A percentile compares a stretch with the other conserved stretches of the same genome.
Conservation (phyloP, 129 eudicot genomes). For the Tagetes erecta region DNA sequence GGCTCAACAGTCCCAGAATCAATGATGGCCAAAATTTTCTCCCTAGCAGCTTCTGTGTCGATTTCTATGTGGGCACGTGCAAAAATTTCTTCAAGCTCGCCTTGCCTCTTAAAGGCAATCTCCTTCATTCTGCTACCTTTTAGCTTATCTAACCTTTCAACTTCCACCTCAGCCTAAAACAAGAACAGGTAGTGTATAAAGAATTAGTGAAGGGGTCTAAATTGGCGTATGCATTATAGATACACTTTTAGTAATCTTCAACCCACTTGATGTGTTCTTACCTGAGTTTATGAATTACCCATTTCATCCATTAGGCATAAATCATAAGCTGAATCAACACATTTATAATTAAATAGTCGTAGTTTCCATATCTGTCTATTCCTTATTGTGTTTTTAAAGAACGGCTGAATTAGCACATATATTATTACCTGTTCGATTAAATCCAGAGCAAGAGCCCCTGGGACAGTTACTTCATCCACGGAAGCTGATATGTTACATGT, state of each 20-base stretch:
- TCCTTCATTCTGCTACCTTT: slow-evolving; percentile 98
- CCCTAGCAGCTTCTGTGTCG: slow-evolving; percentile 79
- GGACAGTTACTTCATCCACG: slow-evolving; percentile 78
- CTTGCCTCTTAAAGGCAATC: slow-evolving; percentile 88
- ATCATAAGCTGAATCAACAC: neutral
- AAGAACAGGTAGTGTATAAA: slow-evolving; percentile 4
- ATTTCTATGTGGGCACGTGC: slow-evolving; percentile 86
- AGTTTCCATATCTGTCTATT: neutral
- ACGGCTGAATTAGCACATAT: neutral
- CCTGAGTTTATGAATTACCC: neutral
- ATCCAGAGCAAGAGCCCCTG: slow-evolving; percentile 93
- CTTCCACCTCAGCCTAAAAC: slow-evolving; percentile 89
- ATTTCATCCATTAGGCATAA: neutral
- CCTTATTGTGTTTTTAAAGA: slow-evolving; percentile 4
- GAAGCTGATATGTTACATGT: slow-evolving; percentile 85
- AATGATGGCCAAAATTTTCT: slow-evolving; percentile 70
- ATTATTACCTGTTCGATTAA: slow-evolving; percentile 80
- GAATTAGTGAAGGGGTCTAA: neutral
- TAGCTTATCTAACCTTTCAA: slow-evolving; percentile 87
- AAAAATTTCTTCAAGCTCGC: slow-evolving; percentile 86
- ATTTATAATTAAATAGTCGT: neutral
- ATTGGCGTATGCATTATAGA: neutral
- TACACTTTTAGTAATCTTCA: neutral
- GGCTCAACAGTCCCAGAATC: slow-evolving; percentile 94
- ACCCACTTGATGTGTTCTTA: neutral